Evolutionary conservation across 495 filamentous ascomycete genomes (phyloP).

Genomic region (Sordaria brevicollis): DNA sequence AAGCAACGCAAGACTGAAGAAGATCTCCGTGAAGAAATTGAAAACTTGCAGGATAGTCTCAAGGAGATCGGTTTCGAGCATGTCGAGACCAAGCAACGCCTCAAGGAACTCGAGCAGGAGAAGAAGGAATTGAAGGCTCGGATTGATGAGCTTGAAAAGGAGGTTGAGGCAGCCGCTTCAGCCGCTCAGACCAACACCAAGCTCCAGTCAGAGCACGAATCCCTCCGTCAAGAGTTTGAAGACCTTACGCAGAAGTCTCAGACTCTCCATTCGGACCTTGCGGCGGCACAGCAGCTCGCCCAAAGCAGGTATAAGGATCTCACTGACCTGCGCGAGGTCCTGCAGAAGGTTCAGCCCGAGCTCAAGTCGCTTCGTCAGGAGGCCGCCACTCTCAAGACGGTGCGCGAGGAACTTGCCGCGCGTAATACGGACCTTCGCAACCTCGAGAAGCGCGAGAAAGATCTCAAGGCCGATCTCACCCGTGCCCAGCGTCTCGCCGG

Average conservation of each 20-base stretch:
- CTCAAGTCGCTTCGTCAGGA: slow-evolving; percentile 66
- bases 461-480: slow-evolving; percentile 62
- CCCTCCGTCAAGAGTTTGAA: slow-evolving; percentile 62
- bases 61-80: slow-evolving; percentile 67
- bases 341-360: slow-evolving; percentile 82
- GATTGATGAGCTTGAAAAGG: slow-evolving; percentile 53
- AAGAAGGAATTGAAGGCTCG: slow-evolving; percentile 45
- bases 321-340: slow-evolving; percentile 61
- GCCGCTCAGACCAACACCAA: slow-evolving; percentile 31
- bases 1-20: slow-evolving; percentile 64
- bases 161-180: slow-evolving; percentile 35
- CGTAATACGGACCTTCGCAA: slow-evolving; percentile 59
- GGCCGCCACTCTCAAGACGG: slow-evolving; percentile 55
- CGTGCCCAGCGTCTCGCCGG: slow-evolving; percentile 55
- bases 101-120: slow-evolving; percentile 45
- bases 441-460: slow-evolving; percentile 70
- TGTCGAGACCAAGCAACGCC: slow-evolving; percentile 69
- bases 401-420: slow-evolving; percentile 60
- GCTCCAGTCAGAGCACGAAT: slow-evolving; percentile 46
- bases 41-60: slow-evolving; percentile 68
- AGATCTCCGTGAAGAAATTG: slow-evolving; percentile 77
- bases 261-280: slow-evolving; percentile 71
- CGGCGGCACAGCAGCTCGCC: slow-evolving; percentile 75
- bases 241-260: slow-evolving; percentile 58
- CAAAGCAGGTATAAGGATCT: slow-evolving; percentile 81